A percentile compares a stretch with the other conserved stretches of the same genome.
Conservation (phyloP, 306 rosid species). For the Pterocarpus santalinus region DNA sequence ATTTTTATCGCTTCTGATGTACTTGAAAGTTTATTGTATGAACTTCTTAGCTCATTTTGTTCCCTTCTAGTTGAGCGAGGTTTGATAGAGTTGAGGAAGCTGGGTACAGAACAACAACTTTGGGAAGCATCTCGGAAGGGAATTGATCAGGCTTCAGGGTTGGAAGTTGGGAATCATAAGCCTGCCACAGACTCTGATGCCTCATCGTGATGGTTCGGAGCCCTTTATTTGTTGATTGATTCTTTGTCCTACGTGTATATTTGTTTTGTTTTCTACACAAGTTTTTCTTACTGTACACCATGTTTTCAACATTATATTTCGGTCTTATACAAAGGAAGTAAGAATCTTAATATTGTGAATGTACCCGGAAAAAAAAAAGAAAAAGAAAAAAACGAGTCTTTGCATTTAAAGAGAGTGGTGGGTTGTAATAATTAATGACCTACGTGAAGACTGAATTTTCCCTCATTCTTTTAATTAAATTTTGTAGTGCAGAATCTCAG, state of each 20-base stretch:
- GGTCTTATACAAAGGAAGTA: slow-evolving; percentile 38
- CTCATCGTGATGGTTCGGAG: slow-evolving; percentile 44
- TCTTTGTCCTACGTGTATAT: slow-evolving; percentile 44
- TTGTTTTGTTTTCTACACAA: slow-evolving; percentile 38
- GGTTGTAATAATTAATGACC: slow-evolving; percentile 29
- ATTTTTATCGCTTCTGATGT: slow-evolving; percentile 20
- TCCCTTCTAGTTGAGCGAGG: slow-evolving; percentile 86
- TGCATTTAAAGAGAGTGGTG: slow-evolving; percentile 20
- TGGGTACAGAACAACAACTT: slow-evolving; percentile 90
- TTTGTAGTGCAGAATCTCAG: slow-evolving; percentile 28
- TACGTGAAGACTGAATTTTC: slow-evolving; percentile 5
- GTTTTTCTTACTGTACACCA: slow-evolving; percentile 31
- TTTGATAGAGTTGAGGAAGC: slow-evolving; percentile 86
- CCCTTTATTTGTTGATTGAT: slow-evolving; percentile 47
- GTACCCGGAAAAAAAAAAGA: not conserved
- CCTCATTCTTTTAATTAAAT: slow-evolving; percentile 49
- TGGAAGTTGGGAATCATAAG: slow-evolving; percentile 62
- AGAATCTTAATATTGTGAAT: not conserved
- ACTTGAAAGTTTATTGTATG: slow-evolving; percentile 29
- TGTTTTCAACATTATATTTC: slow-evolving; percentile 41
- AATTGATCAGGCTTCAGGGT: slow-evolving; percentile 68
- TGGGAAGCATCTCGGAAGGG: slow-evolving; percentile 99
- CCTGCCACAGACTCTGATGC: slow-evolving; percentile 63
- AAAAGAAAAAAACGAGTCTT: slow-evolving; percentile 21
- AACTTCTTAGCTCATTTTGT: slow-evolving; percentile 36